Conservation (phyloP, 257 asterid species). For the Ehretia macrophylla region DNA sequence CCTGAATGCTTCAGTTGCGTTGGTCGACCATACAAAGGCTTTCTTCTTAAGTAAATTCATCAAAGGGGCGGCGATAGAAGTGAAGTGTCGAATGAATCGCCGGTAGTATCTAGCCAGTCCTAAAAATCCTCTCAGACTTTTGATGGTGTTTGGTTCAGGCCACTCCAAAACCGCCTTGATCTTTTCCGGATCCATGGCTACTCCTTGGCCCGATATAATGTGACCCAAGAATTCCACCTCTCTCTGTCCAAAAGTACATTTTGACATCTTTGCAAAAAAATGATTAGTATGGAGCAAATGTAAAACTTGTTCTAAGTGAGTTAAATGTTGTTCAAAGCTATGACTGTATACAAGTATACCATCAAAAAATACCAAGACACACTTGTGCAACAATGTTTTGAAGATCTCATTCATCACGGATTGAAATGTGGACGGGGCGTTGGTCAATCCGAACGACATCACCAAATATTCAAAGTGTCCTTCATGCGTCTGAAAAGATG, state of each 20-base stretch:
- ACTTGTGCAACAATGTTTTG: neutral
- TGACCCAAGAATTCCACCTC: neutral
- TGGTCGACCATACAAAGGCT: too few species aligned
- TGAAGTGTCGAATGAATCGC: neutral
- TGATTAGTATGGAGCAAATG: neutral
- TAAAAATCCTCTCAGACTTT: neutral
- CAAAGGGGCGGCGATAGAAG: neutral
- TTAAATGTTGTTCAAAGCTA: too few species aligned
- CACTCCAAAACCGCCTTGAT: neutral
- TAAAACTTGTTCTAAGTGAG: neutral
- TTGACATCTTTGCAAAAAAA: too few species aligned
- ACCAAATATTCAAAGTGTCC: neutral
- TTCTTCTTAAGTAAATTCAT: neutral
- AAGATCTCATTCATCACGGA: neutral
- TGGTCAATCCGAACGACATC: neutral
- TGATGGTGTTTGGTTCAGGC: neutral
- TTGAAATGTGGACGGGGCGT: neutral
- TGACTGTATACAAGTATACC: neutral
- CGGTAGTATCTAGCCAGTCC: neutral
- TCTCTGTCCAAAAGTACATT: neutral
- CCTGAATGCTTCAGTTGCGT: too few species aligned
- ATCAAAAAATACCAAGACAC: slow-evolving; percentile 1
- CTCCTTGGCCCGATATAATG: neutral
- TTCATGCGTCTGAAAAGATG: neutral
- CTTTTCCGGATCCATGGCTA: neutral